Evolutionary conservation across 257 asterid species (phyloP), one percentile per base, ranked within the genome.

Genomic region (Plantago elongata): DNA sequence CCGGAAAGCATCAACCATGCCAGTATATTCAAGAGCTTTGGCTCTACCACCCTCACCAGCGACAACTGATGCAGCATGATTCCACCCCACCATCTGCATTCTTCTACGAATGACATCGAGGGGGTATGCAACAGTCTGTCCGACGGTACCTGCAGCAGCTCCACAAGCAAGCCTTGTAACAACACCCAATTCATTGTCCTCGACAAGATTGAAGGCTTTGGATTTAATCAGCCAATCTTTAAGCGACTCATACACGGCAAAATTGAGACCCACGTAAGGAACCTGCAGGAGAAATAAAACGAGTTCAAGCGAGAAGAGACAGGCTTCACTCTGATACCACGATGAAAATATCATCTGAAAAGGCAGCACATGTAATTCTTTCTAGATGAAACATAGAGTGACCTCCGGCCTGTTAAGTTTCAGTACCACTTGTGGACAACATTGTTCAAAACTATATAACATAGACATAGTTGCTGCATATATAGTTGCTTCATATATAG

Each of bases 71-170:
- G 95, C 62, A 62, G 95, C 99, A 64, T 89, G 81, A 65, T 71
- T 89, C 99, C 99, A 89, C 48, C 99, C 99, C 57, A 83, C 97
- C 99, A 92, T 92, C 81, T 92, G 99, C 99, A 92, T 92, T 78
- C 99, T 81, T 70, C 99, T 73, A 48, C 97, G 97, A 49, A 92
- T 84, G 59, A 92, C 97, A 62, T 92, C 99, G 30, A 92, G 95
- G 15, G 99, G 99, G 77, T 92, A 92, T 12, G 99, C 97, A 73
- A 92, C 86, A 65, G 97, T 92, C 79, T 92, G 99, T 48, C 99
- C 99, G 61, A 89, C 83, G 51, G 99, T 89, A 62, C 99, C 99
- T 57, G 97, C 99, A 15, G 74, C 95, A 45, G 97, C 96, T 64
- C 99, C 99, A 67, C 99, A 92, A 11, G 83, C 88, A 67, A 92